Evolutionary conservation across 352 stramenopile species (phyloP).

Genomic region (Elongisporangium anandrum): DNA sequence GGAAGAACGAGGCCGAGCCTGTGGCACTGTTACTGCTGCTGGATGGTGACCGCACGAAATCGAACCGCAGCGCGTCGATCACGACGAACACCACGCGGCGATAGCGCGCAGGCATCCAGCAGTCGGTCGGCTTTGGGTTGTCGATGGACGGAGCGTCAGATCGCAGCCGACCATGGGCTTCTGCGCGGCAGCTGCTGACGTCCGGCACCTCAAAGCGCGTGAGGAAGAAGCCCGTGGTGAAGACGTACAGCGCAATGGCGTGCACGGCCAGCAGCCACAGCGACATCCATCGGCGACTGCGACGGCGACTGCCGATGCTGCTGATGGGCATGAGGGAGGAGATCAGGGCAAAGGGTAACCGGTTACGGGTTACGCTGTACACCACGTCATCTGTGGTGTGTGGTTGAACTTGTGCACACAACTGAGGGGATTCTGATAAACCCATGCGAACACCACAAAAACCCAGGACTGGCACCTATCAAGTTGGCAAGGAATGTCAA

Average conservation of each 20-base stretch:
- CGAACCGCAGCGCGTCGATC: slow-evolving; percentile 96
- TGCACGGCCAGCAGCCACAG: slow-evolving; percentile 43
- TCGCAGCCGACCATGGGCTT: not conserved
- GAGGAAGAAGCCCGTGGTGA: slow-evolving; percentile 88
- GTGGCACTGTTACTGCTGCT: not conserved
- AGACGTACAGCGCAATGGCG: slow-evolving; percentile 61
- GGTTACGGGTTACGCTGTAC: too few relatives aligned
- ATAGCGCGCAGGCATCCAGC: slow-evolving; percentile 78
- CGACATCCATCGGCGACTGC: slow-evolving; percentile 5
- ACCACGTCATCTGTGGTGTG: too few relatives aligned
- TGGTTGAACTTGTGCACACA: too few relatives aligned
- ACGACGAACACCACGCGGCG: slow-evolving; percentile 91
- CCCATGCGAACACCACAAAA: too few relatives aligned
- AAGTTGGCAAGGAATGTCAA: too few relatives aligned
- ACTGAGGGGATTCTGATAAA: too few relatives aligned
- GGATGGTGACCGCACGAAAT: slow-evolving; percentile 78
- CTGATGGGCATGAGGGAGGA: too few relatives aligned
- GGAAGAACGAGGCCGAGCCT: slow-evolving; percentile 44
- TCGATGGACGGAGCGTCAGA: slow-evolving; percentile 6
- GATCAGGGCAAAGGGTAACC: too few relatives aligned
- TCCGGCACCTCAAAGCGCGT: slow-evolving; percentile 83
- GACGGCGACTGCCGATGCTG: too few relatives aligned
- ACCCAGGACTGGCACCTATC: too few relatives aligned
- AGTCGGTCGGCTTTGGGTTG: slow-evolving; percentile 17
- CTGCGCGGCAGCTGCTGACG: slow-evolving; percentile 43